A percentile compares a stretch with the other conserved stretches of the same genome.
Evolutionary conservation across 345 rosid genomes (phyloP).

Genomic region (Geranium brycei): DNA sequence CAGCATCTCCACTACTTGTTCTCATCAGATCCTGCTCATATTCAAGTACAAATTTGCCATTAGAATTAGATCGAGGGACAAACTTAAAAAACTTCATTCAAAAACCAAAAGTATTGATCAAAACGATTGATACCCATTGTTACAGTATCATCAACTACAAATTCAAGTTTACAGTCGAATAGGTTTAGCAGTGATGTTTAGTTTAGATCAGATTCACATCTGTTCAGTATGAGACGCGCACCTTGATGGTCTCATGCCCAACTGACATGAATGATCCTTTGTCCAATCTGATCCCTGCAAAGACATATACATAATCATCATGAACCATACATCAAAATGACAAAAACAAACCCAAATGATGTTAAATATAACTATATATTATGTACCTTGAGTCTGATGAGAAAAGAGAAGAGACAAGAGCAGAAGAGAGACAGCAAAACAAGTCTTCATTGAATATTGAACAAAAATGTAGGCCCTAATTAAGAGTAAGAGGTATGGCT

Average conservation of each 20-base stretch:
- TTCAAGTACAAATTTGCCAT: too few species aligned
- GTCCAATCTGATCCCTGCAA: neutral
- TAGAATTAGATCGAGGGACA: too few species aligned
- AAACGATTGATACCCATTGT: too few species aligned
- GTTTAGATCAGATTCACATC: too few species aligned
- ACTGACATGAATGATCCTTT: neutral
- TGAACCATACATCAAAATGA: neutral
- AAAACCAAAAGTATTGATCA: too few species aligned
- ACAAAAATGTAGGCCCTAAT: neutral
- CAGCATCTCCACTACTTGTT: conserved; percentile 2
- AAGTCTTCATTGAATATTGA: conserved; percentile 9
- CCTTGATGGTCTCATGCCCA: neutral
- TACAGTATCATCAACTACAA: too few species aligned
- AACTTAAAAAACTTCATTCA: too few species aligned
- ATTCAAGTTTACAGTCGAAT: too few species aligned
- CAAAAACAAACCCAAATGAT: too few species aligned
- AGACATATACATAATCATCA: neutral
- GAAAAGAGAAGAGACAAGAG: conserved; percentile 5
- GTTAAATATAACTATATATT: neutral
- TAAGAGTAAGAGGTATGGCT: too few species aligned
- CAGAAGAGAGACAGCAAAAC: conserved; percentile 13
- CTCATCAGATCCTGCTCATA: conserved; percentile 3
- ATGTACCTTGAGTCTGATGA: conserved; percentile 14
- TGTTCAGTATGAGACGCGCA: too few species aligned
- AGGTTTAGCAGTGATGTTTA: too few species aligned